Conservation (phyloP, 768 basidiomycete genomes). For the Leccinellum rugosiceps region DNA sequence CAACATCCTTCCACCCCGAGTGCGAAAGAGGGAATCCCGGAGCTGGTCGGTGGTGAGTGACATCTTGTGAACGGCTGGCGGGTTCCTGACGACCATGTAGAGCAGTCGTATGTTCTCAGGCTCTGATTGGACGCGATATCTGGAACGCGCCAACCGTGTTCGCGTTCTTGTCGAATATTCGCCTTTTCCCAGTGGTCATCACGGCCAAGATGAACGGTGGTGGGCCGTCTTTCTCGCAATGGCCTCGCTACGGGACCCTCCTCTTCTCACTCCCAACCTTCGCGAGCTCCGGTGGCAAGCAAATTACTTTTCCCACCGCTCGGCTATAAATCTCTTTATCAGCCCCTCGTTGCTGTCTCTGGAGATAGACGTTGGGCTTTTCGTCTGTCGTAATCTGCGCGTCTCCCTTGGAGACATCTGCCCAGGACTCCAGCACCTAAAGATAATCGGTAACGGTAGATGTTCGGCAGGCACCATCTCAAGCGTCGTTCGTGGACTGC, state of each 20-base stretch:
- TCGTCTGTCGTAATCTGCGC: conserved; percentile 8
- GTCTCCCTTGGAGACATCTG: conserved; percentile 15
- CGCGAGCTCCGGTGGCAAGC: conserved; percentile 19
- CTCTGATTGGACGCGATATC: conserved; percentile 16
- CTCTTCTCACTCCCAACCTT: conserved; percentile 24
- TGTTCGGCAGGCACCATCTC: conserved; percentile 13
- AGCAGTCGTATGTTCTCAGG: conserved; percentile 19
- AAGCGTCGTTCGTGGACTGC: conserved; percentile 10
- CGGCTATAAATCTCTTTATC: conserved; percentile 22
- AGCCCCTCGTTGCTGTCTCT: conserved; percentile 18
- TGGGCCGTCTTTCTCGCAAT: conserved; percentile 14
- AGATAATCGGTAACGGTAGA: conserved; percentile 22
- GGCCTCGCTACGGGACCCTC: conserved; percentile 12
- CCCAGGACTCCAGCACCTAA: conserved; percentile 16
- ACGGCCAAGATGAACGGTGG: neutral
- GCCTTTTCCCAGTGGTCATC: neutral
- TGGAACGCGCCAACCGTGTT: conserved; percentile 15
- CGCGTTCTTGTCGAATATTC: conserved; percentile 10
- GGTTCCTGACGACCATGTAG: conserved; percentile 1
- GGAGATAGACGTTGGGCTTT: conserved; percentile 21
- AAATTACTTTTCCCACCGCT: neutral
- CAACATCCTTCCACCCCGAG: conserved; percentile 16
- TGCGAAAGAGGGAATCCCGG: conserved; percentile 8
- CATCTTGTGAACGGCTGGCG: neutral
- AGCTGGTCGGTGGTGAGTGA: conserved; percentile 23